These are phyloP conservation scores for Pseudocercospora pini-densiflorae DNA, from an alignment of 2,329 filamentous ascomycete genomes.

Conservation along the genomic window DNA sequence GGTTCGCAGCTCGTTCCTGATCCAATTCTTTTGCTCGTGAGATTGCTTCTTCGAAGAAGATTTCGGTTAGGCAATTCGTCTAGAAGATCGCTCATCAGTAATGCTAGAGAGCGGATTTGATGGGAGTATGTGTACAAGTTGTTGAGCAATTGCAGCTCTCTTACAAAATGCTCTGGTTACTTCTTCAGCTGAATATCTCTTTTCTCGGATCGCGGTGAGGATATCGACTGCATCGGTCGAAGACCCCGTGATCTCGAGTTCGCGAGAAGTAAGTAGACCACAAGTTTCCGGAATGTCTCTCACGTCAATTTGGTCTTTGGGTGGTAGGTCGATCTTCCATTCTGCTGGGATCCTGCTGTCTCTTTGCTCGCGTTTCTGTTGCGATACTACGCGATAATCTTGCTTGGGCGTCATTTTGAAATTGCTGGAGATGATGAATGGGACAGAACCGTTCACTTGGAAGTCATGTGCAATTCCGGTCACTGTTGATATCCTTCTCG, in stretches of 20 bases:
- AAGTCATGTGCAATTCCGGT: neutral
- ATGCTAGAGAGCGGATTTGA: too few relatives aligned
- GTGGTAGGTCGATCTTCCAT: neutral
- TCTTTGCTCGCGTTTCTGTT: neutral
- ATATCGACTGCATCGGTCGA: slow-evolving; percentile 34
- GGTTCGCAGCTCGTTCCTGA: slow-evolving; percentile 9
- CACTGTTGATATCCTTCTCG: too few relatives aligned
- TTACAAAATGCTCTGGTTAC: slow-evolving; percentile 47
- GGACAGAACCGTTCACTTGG: too few relatives aligned
- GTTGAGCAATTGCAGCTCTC: slow-evolving; percentile 40
- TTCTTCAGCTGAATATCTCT: slow-evolving; percentile 17
- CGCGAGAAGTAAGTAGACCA: slow-evolving; percentile 33
- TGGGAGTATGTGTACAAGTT: too few relatives aligned
- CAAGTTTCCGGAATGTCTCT: slow-evolving; percentile 12
- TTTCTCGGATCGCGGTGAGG: slow-evolving; percentile 13
- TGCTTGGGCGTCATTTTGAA: neutral
- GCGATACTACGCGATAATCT: neutral
- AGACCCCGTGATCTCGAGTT: slow-evolving; percentile 60
- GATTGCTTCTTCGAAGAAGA: slow-evolving; percentile 49
- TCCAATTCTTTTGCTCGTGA: slow-evolving; percentile 33
- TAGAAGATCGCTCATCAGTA: neutral
- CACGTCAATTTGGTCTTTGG: neutral
- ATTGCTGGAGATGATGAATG: too few relatives aligned
- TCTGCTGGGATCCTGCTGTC: neutral
- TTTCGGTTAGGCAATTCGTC: slow-evolving; percentile 39